Evolutionary conservation across 2,329 filamentous ascomycete species (phyloP).

Genomic region (Fusarium agapanthi): DNA sequence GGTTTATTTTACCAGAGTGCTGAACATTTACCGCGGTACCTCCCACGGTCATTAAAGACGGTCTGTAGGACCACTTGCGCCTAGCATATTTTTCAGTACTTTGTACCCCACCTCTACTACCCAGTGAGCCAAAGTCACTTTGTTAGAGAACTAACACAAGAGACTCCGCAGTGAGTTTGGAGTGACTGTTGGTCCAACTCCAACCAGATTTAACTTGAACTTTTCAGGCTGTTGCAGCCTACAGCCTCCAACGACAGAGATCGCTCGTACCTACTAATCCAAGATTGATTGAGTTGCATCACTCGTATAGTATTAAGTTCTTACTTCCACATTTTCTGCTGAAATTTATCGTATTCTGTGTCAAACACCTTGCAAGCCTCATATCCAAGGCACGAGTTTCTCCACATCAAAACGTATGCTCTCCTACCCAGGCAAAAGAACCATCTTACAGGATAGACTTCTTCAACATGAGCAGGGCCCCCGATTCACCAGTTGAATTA

Average conservation of each 20-base stretch:
- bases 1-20: accelerated
- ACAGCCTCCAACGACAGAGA: too few species aligned
- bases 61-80: neutral
- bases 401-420: too few species aligned
- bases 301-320: too few species aligned
- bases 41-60: too few species aligned
- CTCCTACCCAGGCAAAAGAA: neutral
- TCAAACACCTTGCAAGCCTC: neutral
- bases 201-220: too few species aligned
- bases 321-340: accelerated
- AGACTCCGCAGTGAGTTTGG: neutral
- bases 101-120: accelerated
- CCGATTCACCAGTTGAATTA: constrained; percentile 33
- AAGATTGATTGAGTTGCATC: too few species aligned
- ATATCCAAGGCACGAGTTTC: neutral
- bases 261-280: accelerated
- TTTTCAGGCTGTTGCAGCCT: too few species aligned
- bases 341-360: neutral
- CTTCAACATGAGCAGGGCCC: neutral
- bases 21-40: too few species aligned
- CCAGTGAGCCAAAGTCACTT: accelerated
- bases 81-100: accelerated
- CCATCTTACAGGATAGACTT: neutral
- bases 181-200: neutral
- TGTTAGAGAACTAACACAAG: too few species aligned